Evolutionary conservation across 768 basidiomycete genomes (phyloP).

Genomic region (Podaxis carcinomalis): DNA sequence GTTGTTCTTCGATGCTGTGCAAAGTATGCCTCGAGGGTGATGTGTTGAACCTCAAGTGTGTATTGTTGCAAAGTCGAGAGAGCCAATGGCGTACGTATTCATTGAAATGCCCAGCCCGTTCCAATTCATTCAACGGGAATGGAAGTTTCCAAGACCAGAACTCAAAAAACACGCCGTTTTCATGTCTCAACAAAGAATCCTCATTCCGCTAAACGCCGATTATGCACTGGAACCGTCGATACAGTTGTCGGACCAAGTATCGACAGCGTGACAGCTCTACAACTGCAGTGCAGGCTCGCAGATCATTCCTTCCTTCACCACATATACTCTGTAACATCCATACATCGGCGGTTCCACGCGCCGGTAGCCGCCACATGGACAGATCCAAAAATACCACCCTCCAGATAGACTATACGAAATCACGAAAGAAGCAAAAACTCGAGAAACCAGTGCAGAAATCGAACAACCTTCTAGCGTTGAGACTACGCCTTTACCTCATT

Average conservation of each 20-base stretch:
- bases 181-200: not conserved
- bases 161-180: not conserved
- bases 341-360: too few relatives aligned
- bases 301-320: too few relatives aligned
- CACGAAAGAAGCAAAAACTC: not conserved
- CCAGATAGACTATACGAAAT: not conserved
- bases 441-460: not conserved
- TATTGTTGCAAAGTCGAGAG: not conserved
- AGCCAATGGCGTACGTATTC: not conserved
- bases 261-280: not conserved
- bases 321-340: too few relatives aligned
- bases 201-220: not conserved
- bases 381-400: not conserved
- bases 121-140: not conserved
- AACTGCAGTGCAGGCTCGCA: too few relatives aligned
- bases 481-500: constrained; percentile 19
- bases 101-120: not conserved
- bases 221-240: not conserved
- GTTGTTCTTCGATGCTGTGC: not conserved
- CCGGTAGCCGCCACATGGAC: not conserved
- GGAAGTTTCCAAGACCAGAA: not conserved
- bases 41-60: not conserved
- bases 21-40: not conserved
- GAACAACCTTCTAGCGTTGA: not conserved
- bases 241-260: not conserved